Evolutionary conservation across 192 early-diverging fungal genomes (phyloP), one percentile per base, ranked within the genome.

Genomic region (Rhizoclosmatium sp.): DNA sequence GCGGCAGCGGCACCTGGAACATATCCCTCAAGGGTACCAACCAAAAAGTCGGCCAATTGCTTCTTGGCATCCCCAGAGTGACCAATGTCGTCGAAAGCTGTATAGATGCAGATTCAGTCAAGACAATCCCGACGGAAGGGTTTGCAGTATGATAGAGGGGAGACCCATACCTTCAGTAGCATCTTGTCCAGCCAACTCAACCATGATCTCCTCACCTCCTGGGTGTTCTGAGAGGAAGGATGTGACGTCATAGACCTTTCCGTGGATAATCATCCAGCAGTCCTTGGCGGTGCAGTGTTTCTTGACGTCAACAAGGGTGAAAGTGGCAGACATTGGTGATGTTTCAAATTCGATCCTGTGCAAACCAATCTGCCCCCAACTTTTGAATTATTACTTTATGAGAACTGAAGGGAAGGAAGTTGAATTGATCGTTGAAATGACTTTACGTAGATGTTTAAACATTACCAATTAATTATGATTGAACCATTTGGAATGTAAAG

Each of bases 71-170:
- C 95, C 47, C 92, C 91, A 40, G 93, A 94, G 84, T 96, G 95
- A 39, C 95, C 95, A 81, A 96, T 93, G 81, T 95, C 94, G 69
- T 96, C 93, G 85, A 96, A 96, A 48, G 93, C 90, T 78, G 89
- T 92, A 49, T 92, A 93, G 31, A 31, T 31, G 31, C 31, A 31
- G 31, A 31, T 31, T 31, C 31, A 31, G 31, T 31, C 31, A 31
- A 31, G 31, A 31, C 31, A 31, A 31, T 31, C 31, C 31, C 31
- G 31, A 31, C 31, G 31, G 31, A 31, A 31, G 31, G 31, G 31
- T 31, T 31, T 31, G 31, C 31, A 31, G 31, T 31, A 31, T 31
- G 31, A 31, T 31, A 31, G 31, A 31, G 31, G 31, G 31, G 31
- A 31, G 31, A 31, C 31, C 21, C 23, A 19, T 40, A 62, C 60